Evolutionary conservation across 2,329 filamentous ascomycete species (phyloP).

Genomic region (Fusarium graminum): DNA sequence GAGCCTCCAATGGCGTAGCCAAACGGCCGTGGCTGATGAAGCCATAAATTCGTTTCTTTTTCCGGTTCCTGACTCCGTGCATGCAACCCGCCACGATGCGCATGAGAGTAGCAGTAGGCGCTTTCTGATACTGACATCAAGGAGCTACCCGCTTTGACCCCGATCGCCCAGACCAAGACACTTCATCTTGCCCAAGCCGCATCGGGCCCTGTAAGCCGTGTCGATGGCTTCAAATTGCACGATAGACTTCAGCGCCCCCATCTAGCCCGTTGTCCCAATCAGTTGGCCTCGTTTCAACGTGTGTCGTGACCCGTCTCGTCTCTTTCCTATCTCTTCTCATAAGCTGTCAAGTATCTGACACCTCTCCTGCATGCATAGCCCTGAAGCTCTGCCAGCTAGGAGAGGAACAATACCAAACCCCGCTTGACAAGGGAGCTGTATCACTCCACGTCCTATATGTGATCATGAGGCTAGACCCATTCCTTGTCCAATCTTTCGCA

Average conservation of each 20-base stretch:
- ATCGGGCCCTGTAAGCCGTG: conserved; percentile 5
- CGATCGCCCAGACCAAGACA: conserved; percentile 14
- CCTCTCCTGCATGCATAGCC: conserved; percentile 5
- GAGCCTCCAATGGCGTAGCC: conserved; percentile 20
- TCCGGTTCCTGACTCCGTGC: conserved; percentile 34
- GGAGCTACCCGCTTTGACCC: conserved; percentile 18
- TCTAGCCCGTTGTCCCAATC: conserved; percentile 19
- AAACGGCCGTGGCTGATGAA: conserved; percentile 18
- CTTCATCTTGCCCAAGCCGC: conserved; percentile 6
- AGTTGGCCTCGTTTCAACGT: conserved; percentile 21
- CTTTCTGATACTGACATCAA: conserved; percentile 12
- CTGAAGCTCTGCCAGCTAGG: conserved; percentile 16
- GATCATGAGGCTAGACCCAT: conserved; percentile 71
- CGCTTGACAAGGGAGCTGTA: conserved; percentile 17
- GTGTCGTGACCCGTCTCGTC: conserved; percentile 22
- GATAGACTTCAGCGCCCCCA: conserved; percentile 25
- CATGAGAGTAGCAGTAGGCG: background rate
- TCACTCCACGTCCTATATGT: conserved; percentile 7
- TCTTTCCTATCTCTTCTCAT: conserved; percentile 15
- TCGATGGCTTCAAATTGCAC: conserved; percentile 15
- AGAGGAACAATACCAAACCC: conserved; percentile 39
- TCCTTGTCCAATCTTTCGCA: conserved; percentile 80
- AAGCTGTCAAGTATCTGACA: conserved; percentile 12
- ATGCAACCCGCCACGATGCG: conserved; percentile 21
- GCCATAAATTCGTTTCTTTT: conserved; percentile 27